Percentiles rank a stretch among this genome's conserved stretches.
phyloP scores from a whole-genome alignment of 23 red algal genomes.

The Gracilaria gracilis region DNA sequence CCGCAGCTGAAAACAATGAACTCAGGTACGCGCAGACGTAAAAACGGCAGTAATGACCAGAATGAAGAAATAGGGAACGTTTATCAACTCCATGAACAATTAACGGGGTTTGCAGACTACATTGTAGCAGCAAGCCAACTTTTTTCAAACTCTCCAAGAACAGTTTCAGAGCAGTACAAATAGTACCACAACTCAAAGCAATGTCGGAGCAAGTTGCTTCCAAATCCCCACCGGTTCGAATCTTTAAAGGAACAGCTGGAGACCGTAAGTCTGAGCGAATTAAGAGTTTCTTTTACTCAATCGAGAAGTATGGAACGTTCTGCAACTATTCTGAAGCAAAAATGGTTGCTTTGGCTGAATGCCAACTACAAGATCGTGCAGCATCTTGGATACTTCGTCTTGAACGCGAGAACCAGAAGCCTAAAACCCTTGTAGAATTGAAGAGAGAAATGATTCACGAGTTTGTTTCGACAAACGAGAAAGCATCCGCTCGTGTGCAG shows the following conservation, averaged over 20 bases:
- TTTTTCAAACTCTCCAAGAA: not conserved
- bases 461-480: constrained; percentile 39
- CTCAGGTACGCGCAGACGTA: not conserved
- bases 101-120: not conserved
- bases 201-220: not conserved
- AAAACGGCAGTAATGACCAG: too few species aligned
- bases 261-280: constrained; percentile 10
- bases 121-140: not conserved
- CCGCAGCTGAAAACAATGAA: not conserved
- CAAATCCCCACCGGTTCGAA: constrained; percentile 34
- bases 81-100: too few species aligned
- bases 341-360: constrained; percentile 32
- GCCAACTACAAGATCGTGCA: constrained; percentile 26
- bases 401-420: constrained; percentile 28
- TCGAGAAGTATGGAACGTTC: not conserved
- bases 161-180: not conserved
- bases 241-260: not conserved
- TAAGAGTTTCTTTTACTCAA: constrained; percentile 20
- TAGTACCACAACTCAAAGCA: not conserved
- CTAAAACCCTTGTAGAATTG: not conserved
- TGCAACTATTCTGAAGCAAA: constrained; percentile 22
- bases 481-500: constrained; percentile 28
- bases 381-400: constrained; percentile 35
- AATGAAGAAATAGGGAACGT: too few species aligned
- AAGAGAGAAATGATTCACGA: constrained; percentile 13